Evolutionary conservation across 768 basidiomycete species (phyloP), one percentile per base, ranked within the genome.

Genomic region (Podaxis mareebaensis): DNA sequence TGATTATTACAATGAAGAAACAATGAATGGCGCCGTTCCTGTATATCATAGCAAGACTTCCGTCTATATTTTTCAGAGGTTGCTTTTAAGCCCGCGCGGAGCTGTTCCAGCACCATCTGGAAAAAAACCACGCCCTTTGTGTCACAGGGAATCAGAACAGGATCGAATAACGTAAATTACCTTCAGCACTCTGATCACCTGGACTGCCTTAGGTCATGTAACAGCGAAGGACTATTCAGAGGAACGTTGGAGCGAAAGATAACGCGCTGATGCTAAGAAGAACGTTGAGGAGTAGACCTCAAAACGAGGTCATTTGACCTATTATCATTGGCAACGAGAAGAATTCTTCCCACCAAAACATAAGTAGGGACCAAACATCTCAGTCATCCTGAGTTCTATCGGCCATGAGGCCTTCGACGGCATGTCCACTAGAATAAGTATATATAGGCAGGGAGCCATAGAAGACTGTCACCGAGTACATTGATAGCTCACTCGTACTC

Each of bases 401-500:
- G n/a, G 20, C 44, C 44, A 46, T 20, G n/a, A 46, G 44, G 20
- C 44, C 44, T 46, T 46, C 7, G 44, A 46, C 10, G n/a, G 17
- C 17, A 46, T 6, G 40, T 46, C 20, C 44, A n/a, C n/a, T 46
- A 17, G 6, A 15, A n/a, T 12, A 12, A 17, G 7, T 20, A 46
- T 46, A 46, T 46, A 46, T 46, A 46, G 5, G 44, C 44, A 46
- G 5, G n/a, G 20, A 20, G 8, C 2, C n/a, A 46, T 13, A 46
- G 44, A 20, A 17, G n/a, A 46, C 20, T 17, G 20, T n/a, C 44
- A 20, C 20, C 44, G 44, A 46, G 20, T n/a, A 3, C 42, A 54
- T 54, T 30, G 53, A 54, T 54, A 38, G 22, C 53, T 54, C 53
- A 38, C 53, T 28, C 20, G 53, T 54, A 38, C 53, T 36, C 36